phyloP scores from a whole-genome alignment of 768 basidiomycete genomes.

The Cyathus striatus region DNA sequence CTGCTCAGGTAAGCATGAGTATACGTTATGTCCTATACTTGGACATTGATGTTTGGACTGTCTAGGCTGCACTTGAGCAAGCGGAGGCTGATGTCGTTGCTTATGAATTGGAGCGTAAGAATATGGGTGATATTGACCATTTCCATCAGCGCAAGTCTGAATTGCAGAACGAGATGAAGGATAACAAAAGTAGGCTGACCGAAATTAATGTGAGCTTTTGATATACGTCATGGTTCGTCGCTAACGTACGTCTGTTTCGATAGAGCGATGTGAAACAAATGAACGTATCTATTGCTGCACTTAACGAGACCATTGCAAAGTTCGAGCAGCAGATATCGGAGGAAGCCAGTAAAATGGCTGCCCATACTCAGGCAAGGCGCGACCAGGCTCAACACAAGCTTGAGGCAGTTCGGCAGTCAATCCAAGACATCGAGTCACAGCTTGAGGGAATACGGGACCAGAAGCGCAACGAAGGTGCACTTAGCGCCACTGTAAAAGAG shows the following conservation, averaged over 20 bases:
- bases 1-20: conserved; percentile 24
- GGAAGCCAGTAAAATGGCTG: conserved; percentile 49
- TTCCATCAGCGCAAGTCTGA: conserved; percentile 33
- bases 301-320: conserved; percentile 27
- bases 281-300: conserved; percentile 27
- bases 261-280: conserved; percentile 52
- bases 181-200: conserved; percentile 37
- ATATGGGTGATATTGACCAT: conserved; percentile 26
- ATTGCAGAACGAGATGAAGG: conserved; percentile 39
- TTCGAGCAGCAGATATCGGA: conserved; percentile 44
- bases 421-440: conserved; percentile 30
- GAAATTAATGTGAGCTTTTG: conserved; percentile 41
- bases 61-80: conserved; percentile 22
- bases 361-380: conserved; percentile 56
- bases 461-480: conserved; percentile 22
- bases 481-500: conserved; percentile 22
- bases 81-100: conserved; percentile 23
- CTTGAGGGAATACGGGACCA: conserved; percentile 22
- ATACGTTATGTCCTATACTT: not conserved
- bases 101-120: conserved; percentile 21
- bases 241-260: not conserved
- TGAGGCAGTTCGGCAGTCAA: conserved; percentile 33
- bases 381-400: conserved; percentile 53
- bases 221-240: not conserved
- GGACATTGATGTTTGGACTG: not conserved